Base-by-base conservation (phyloP, 1,139 yeast genomes). In the Eremothecium cymbalariae region DNA sequence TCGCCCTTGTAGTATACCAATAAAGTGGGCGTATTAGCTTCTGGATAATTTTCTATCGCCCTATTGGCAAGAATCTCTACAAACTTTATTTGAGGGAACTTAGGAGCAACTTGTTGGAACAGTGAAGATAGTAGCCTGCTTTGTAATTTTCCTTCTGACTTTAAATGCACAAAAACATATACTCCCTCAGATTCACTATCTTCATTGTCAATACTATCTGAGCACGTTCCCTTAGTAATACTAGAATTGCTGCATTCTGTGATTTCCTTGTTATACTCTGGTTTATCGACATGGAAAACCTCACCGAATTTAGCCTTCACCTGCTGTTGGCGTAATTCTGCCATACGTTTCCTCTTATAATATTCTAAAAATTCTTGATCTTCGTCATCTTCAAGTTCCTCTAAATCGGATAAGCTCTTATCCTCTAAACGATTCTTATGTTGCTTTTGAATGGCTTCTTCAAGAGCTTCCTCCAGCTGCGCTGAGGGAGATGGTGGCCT, bases 31-130 rank as follows among this genome's bases (percentile, higher is more conserved):
- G 95, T 82, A 60, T 84, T 88, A 25, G 72, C 59, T 19, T 84
- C 88, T 0, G 97, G 96, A 56, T 88, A 90, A 53, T 79, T 77
- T 51, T 88, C 97, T 44, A 88, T 82, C 39, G 95, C 94, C 57
- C 95, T 75, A 42, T 74, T 70, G 14, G 84, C 95, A 9, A 84
- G 81, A 33, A 90, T 90, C 47, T 90, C 95, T 28, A 88, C 90
- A 53, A 90, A 80, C 60, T 90, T 90, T 50, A 90, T 62, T 49
- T 90, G 95, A n/a, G 76, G 73, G 48, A 69, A 81, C 46, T 71
- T 77, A 1, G 52, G 43, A 1, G 93, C 83, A 27, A 74, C 51
- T 20, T 61, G 56, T 6, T 56, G 57, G 42, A 81, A 67, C 18
- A 82, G 53, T 1, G 75, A 69, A 0, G 76, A 62, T 32, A 86